Evolutionary conservation across 225 moss, liverwort and hornwort genomes (phyloP).

Genomic region (Anthoceros angustus): DNA sequence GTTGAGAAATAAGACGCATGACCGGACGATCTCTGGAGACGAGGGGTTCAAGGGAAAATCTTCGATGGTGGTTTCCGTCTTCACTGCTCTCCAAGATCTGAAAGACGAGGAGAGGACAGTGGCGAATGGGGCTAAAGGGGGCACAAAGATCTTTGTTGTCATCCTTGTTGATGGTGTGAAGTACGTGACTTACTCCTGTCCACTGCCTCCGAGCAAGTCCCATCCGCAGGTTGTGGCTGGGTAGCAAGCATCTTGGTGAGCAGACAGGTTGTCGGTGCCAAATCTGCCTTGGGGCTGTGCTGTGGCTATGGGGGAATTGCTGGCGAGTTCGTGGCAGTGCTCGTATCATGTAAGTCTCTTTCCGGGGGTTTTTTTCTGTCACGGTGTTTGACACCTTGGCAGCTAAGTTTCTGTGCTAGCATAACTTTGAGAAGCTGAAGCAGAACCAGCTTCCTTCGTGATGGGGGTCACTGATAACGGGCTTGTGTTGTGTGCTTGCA

Average conservation of each 20-base stretch:
- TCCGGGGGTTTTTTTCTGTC: no score
- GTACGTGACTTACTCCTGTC: slow-evolving; percentile 49
- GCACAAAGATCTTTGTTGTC: slow-evolving; percentile 42
- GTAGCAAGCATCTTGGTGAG: slow-evolving; percentile 4
- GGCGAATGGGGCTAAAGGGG: slow-evolving; percentile 8
- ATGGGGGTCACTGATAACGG: no score
- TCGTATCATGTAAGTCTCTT: no score
- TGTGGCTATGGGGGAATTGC: no score
- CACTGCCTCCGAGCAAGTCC: slow-evolving; percentile 27
- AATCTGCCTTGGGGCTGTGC: no score
- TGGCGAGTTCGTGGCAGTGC: no score
- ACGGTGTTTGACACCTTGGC: no score
- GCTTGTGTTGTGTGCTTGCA: no score
- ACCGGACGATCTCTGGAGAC: slow-evolving; percentile 19
- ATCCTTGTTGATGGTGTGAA: slow-evolving; percentile 41
- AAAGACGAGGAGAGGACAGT: slow-evolving; percentile 13
- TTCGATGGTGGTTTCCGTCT: slow-evolving; percentile 42
- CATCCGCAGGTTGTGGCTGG: slow-evolving; percentile 31
- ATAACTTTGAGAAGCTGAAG: no score
- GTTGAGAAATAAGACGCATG: slow-evolving; percentile 9
- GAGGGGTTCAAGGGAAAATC: slow-evolving; percentile 24
- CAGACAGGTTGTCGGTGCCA: no score
- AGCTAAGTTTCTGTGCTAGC: no score
- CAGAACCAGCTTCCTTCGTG: no score
- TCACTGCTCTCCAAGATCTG: slow-evolving; percentile 29